Base-by-base conservation (phyloP, 2,329 filamentous ascomycete species). In the Thielaviopsis euricoi region DNA sequence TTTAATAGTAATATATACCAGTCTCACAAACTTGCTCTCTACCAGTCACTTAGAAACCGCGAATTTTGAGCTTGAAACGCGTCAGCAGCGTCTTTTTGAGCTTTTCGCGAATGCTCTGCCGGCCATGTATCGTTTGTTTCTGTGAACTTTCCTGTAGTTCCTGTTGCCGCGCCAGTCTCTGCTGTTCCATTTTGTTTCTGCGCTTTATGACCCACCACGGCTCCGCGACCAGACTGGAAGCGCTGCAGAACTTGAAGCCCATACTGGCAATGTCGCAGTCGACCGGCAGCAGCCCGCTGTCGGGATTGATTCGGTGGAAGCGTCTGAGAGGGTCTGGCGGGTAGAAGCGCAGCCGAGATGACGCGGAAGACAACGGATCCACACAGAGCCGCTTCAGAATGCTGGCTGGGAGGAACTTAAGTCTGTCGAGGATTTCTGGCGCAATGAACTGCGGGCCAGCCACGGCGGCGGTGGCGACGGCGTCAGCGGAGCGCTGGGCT, bases 231-330 rank as follows among this genome's bases (percentile, higher is more conserved):
- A 58, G 26, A 17, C 55, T n/a, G 25, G 40, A 12, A 13, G 40
- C 51, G 25, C 52, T 55, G 46, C 40, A 53, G 29, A 55, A 58
- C 40, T 55, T 29, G 21, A 55, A 51, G 25, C 37, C 57, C 6
- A 40, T 40, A 6, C 40, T 10, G 1, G 17, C 33, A 7, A 49
- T 17, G 13, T 26, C 23, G 19, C 17, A 12, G 46, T 53, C 37
- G 15, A 23, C 7, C 40, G 23, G 2, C 37, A 5, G 15, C 37
- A 4, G 37, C 12, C 3, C 37, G 1, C 37, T 17, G 37, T 17
- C 37, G 3, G 37, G 37, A 15, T 43, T 15, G 37, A 43, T 43
- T 13, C 37, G 13, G 37, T 15, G 15, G 13, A 43, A 15, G 13
- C 37, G 37, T n/a, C 37, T 15, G 37, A 17, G 15, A 3, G 37